phyloP scores from a whole-genome alignment of 495 filamentous ascomycete genomes.

The Aspergillus egyptiacus region DNA sequence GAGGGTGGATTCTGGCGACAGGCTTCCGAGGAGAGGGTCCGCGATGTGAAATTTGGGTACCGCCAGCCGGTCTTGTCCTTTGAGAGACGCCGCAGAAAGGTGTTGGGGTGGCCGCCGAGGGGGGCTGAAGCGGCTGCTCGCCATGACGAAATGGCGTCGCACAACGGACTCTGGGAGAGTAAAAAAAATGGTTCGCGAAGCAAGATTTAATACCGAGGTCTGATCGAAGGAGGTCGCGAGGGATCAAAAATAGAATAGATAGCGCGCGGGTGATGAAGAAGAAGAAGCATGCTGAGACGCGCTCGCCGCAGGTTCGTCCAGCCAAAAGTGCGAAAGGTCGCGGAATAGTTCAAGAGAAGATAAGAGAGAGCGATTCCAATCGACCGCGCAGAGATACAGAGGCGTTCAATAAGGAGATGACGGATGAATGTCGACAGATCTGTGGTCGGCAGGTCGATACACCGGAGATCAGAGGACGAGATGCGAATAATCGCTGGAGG shows the following conservation, averaged over 20 bases:
- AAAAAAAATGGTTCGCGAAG: neutral
- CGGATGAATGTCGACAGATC: too few relatives aligned
- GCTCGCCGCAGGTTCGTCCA: constrained; percentile 12
- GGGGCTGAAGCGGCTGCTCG: constrained; percentile 27
- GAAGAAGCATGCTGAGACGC: constrained; percentile 28
- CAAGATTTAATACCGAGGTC: constrained; percentile 12
- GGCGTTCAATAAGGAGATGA: neutral
- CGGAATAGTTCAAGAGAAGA: neutral
- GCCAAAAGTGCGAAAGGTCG: neutral
- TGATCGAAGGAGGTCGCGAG: constrained; percentile 20
- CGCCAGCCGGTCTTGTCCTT: constrained; percentile 24
- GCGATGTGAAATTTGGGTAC: constrained; percentile 28
- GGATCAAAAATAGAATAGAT: constrained; percentile 15
- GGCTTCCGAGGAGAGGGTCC: constrained; percentile 48
- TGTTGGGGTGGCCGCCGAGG: constrained; percentile 28
- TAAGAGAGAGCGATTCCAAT: neutral
- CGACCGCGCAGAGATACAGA: neutral
- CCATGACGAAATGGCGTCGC: constrained; percentile 42
- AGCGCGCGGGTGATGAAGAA: constrained; percentile 18
- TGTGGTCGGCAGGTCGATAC: neutral
- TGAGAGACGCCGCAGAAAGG: constrained; percentile 23
- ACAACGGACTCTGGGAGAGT: neutral
- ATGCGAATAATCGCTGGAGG: constrained; percentile 3
- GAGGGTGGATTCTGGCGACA: constrained; percentile 52
- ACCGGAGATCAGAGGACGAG: neutral